Percentiles rank a stretch among this genome's conserved stretches.
Evolutionary conservation across 768 basidiomycete species (phyloP).

Genomic region (Hericium rajendrae): DNA sequence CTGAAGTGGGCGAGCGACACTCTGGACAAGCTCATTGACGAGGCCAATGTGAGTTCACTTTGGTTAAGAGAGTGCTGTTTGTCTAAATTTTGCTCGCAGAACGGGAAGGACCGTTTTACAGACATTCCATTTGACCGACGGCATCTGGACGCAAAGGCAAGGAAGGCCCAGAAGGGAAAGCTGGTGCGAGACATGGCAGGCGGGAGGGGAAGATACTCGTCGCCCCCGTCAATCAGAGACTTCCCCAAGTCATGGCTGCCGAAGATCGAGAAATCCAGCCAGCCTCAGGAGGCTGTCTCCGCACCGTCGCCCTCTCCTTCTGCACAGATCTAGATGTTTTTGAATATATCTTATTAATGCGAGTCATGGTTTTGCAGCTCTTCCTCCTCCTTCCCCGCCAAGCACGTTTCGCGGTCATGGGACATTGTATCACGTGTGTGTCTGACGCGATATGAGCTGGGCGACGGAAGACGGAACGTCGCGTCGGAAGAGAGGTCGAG

Average conservation of each 20-base stretch:
- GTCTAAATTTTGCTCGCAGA: constrained; percentile 19
- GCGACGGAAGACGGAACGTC: no score
- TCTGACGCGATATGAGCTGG: neutral
- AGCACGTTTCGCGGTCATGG: no score
- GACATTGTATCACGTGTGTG: neutral
- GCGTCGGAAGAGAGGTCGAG: no score
- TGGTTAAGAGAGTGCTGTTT: neutral
- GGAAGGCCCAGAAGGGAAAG: constrained; percentile 67
- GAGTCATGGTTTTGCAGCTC: neutral
- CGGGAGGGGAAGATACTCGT: constrained; percentile 9
- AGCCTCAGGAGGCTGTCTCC: neutral
- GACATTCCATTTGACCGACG: constrained; percentile 76
- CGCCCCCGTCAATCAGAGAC: constrained; percentile 13
- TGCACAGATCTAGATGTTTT: no score
- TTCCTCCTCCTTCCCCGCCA: neutral
- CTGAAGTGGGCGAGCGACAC: constrained; percentile 90
- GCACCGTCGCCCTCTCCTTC: neutral
- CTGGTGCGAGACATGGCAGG: constrained; percentile 13
- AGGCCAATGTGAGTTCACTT: constrained; percentile 67
- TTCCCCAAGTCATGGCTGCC: constrained; percentile 16
- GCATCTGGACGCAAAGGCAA: constrained; percentile 62
- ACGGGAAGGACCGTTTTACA: constrained; percentile 35
- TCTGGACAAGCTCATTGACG: constrained; percentile 65
- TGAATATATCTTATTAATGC: neutral
- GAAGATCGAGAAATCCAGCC: neutral